Evolutionary conservation across 345 rosid genomes (phyloP), one percentile per base, ranked within the genome.

Genomic region (Carallia brachiata): DNA sequence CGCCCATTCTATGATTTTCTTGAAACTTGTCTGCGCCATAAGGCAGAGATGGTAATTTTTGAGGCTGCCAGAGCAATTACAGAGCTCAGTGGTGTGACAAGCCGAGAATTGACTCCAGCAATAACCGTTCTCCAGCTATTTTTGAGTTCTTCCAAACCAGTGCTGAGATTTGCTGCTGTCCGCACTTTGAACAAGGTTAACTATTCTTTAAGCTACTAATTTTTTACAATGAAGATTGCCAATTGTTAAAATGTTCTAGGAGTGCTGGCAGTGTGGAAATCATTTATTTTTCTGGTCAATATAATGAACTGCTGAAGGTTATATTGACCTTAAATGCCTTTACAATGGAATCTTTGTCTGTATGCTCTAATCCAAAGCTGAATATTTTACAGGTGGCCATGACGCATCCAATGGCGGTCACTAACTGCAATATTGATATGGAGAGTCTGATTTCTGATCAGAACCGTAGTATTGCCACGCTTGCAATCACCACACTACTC

Each of bases 41-140:
- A 94, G 82, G 93, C 97, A 47, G 98, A 94, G 87, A 92, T 91
- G 97, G 98, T 91, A 72, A 90, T 92, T 73, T 89, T 94, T 79
- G 98, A 92, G 86, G 96, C 97, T 75, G 98, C 98, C 72, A 90
- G 97, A 82, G 97, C 98, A 23, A 94, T 94, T 73, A 94, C 98
- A 6, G 98, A 88, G 87, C 97, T 94, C 72, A 86, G 81, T 82
- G 96, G 96, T 53, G 97, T 91, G 73, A 87, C 97, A 71, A 90
- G 82, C 89, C 83, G 91, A 70, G 98, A 94, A 82, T 64, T 94
- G 82, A 91, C 97, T 70, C 98, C 98, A 63, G 98, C 98, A 68
- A 91, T 94, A 63, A 91, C 98, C 70, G 98, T 92, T 76, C 95
- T 94, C 39, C 98, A 91, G 84, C 97, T 94, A 56, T 94, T 94